Base-by-base conservation (phyloP, 805 yeast genomes). In the Kazachstania taianensis region DNA sequence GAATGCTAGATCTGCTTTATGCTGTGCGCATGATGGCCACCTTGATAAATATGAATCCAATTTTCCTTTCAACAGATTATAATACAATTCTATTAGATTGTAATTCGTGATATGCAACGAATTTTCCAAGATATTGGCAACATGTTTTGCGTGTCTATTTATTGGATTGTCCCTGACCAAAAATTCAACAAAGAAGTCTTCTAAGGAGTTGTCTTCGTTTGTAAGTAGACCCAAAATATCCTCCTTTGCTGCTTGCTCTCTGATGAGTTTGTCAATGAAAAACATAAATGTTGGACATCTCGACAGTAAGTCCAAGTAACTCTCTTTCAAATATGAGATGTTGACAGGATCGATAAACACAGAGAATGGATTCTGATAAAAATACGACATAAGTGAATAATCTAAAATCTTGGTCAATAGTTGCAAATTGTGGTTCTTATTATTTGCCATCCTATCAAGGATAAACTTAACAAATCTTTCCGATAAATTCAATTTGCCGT, bases 251-350 rank as follows among this genome's bases (percentile, higher is more conserved):
- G 54, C 57, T 15, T 44, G 41, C 24, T 49, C 49, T 27, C 46
- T 45, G 8, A 54, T 41, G 25, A 57, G 38, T 3, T 52, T 52
- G 31, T 56, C 60, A n/a, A 57, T 41, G 36, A 54, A 57, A 31
- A 49, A 49, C 59, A 56, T 55, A 32, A 52, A 57, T 0, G 62
- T 55, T 5, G 59, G 59, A 36, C 62, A 57, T 36, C 47, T 53
- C 2, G 45, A 37, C 3, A 57, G 38, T 33, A 50, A 38, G 15
- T 47, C 39, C 9, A 53, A 40, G 39, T 57, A 56, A 8, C 44
- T 40, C n/a, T 51, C 56, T 29, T 50, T 45, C 6, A 56, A 35
- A 31, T 38, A 43, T 22, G 43, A 50, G n/a, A 51, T 44, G 36
- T 57, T 57, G 7, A 51, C 53, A 7, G 59, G 60, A 32, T 57